phyloP scores from a whole-genome alignment of 371 early-diverging fungal species.

The Mucor velutinosus region DNA sequence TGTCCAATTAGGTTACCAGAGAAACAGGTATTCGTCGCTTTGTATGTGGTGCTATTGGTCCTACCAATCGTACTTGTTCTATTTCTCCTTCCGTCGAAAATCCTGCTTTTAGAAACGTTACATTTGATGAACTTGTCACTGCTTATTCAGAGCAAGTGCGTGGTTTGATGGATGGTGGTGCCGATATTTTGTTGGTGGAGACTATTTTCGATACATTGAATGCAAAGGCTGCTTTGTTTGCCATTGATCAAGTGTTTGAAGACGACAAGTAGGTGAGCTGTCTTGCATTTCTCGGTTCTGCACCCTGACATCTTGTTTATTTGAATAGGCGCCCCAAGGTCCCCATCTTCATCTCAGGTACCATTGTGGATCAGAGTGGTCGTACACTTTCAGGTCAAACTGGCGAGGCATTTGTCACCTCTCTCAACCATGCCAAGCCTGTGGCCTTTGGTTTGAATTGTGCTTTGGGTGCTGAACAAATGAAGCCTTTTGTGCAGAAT shows the following conservation, averaged over 20 bases:
- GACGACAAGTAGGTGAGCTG: slow-evolving; percentile 53
- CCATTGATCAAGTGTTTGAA: slow-evolving; percentile 84
- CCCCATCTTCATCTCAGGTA: slow-evolving; percentile 92
- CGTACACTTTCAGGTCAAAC: slow-evolving; percentile 96
- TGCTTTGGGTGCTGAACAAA: slow-evolving; percentile 92
- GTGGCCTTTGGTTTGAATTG: slow-evolving; percentile 94
- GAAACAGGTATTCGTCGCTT: slow-evolving; percentile 77
- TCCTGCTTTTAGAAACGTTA: slow-evolving; percentile 90
- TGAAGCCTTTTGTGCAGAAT: slow-evolving; percentile 92
- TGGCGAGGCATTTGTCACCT: slow-evolving; percentile 92
- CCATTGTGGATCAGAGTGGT: slow-evolving; percentile 96
- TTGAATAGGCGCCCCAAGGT: slow-evolving; percentile 63
- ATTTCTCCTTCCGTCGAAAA: slow-evolving; percentile 96
- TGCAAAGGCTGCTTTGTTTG: slow-evolving; percentile 91
- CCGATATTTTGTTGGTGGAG: slow-evolving; percentile 90
- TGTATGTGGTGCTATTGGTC: slow-evolving; percentile 91
- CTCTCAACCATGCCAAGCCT: slow-evolving; percentile 78
- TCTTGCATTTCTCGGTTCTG: neutral
- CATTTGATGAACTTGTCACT: slow-evolving; percentile 88
- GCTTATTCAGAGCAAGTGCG: slow-evolving; percentile 89
- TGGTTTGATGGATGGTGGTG: slow-evolving; percentile 91
- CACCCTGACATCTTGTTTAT: neutral
- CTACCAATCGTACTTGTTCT: slow-evolving; percentile 93
- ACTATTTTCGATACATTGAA: slow-evolving; percentile 96
- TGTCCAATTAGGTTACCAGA: slow-evolving; percentile 29